Conservation (phyloP, 108 stramenopile species). For the Skeletonema costatum region DNA sequence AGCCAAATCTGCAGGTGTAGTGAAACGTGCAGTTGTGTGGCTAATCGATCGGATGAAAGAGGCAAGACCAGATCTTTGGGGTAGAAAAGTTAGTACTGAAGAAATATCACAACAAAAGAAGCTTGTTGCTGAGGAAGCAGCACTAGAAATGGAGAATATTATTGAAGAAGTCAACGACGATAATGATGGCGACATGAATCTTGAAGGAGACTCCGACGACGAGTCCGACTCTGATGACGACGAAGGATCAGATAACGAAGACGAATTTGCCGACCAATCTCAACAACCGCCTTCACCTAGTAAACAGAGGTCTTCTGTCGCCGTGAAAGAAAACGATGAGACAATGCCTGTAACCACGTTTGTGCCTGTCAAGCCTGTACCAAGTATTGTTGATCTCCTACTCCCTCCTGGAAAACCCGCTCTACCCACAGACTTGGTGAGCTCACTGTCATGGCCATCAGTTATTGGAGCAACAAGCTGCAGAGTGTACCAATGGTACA, state of each 20-base stretch:
- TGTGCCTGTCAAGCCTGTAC: slow-evolving; percentile 74
- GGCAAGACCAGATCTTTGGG: slow-evolving; percentile 76
- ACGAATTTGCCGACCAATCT: slow-evolving; percentile 47
- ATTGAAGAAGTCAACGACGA: slow-evolving; percentile 60
- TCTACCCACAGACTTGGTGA: slow-evolving; percentile 57
- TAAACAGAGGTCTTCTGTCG: slow-evolving; percentile 16
- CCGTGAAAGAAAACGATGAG: slow-evolving; percentile 58
- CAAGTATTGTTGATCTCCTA: slow-evolving; percentile 78
- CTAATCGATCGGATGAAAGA: slow-evolving; percentile 70
- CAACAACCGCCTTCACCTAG: slow-evolving; percentile 27
- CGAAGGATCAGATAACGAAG: slow-evolving; percentile 48
- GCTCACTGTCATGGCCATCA: slow-evolving; percentile 74
- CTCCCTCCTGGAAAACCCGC: slow-evolving; percentile 81
- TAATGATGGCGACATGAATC: slow-evolving; percentile 58
- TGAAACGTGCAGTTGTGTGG: slow-evolving; percentile 81
- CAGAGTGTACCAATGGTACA: slow-evolving; percentile 80
- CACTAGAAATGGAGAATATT: slow-evolving; percentile 69
- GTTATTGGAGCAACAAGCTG: slow-evolving; percentile 72
- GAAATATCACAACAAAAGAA: slow-evolving; percentile 59
- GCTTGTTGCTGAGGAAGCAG: slow-evolving; percentile 72
- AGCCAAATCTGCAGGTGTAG: slow-evolving; percentile 60
- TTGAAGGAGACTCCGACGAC: slow-evolving; percentile 65
- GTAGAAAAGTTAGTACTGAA: slow-evolving; percentile 36
- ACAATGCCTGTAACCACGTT: slow-evolving; percentile 50
- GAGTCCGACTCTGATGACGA: slow-evolving; percentile 71